Percentiles rank a stretch among this genome's conserved stretches.
These are phyloP conservation scores for Carex arenaria DNA, from an alignment of 202 grass and related monocot species.

Conservation along the genomic window DNA sequence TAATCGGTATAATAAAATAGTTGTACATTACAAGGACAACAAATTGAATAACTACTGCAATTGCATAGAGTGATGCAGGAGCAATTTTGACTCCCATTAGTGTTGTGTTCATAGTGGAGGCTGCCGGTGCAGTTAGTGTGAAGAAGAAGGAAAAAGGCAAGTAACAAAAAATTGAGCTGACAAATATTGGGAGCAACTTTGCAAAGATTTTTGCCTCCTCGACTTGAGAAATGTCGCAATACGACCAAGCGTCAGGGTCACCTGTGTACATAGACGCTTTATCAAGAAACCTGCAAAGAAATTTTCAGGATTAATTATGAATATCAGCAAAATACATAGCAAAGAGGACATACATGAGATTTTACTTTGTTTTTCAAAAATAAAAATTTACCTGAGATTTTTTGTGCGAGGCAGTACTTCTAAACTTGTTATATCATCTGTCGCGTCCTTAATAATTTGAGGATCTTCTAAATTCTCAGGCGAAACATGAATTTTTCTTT, in stretches of 20 bases:
- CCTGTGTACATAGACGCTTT: conserved; percentile 27
- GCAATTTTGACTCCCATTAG: conserved; percentile 30
- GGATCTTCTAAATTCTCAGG: conserved; percentile 29
- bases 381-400: conserved; percentile 33
- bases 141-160: conserved; percentile 42
- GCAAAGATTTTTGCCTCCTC: conserved; percentile 42
- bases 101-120: conserved; percentile 48
- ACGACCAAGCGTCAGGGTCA: conserved; percentile 19
- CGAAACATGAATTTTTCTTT: conserved; percentile 29
- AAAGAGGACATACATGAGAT: not conserved
- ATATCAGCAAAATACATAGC: not conserved
- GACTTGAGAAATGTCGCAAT: conserved; percentile 40
- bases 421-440: not conserved
- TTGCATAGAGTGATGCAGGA: conserved; percentile 53
- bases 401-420: conserved; percentile 27
- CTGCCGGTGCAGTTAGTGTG: conserved; percentile 56
- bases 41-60: conserved; percentile 55
- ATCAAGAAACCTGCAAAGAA: conserved; percentile 26
- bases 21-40: conserved; percentile 44
- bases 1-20: conserved; percentile 7
- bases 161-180: conserved; percentile 45
- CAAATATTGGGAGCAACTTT: conserved; percentile 46
- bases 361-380: not conserved
- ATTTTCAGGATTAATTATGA: not conserved
- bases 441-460: conserved; percentile 24